Conservation (phyloP, 768 basidiomycete genomes). For the Xanthoconium stramineum region DNA sequence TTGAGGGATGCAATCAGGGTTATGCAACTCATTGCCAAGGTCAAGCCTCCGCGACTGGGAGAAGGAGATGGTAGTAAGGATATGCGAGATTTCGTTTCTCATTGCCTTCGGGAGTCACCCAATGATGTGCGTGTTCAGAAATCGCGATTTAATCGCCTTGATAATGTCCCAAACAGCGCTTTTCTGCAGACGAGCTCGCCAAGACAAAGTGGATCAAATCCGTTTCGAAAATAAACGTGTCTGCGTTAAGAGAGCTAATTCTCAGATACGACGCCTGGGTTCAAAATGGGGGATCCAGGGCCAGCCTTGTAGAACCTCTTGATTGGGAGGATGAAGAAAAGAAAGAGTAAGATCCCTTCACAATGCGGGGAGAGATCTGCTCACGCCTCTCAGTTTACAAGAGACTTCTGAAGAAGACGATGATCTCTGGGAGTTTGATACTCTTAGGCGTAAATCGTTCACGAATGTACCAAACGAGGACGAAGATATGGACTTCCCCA, state of each 20-base stretch:
- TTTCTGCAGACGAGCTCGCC: slow-evolving; percentile 82
- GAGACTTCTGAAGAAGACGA: slow-evolving; percentile 27
- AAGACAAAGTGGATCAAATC: slow-evolving; percentile 91
- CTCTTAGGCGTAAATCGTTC: slow-evolving; percentile 47
- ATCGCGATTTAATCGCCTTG: not conserved
- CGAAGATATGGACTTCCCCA: slow-evolving; percentile 21
- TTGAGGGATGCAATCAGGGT: slow-evolving; percentile 78
- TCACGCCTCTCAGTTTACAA: slow-evolving; percentile 19
- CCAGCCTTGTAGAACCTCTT: slow-evolving; percentile 70
- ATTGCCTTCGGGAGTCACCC: slow-evolving; percentile 80
- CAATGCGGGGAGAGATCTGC: not conserved
- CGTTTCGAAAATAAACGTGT: slow-evolving; percentile 60
- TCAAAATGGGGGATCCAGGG: slow-evolving; percentile 63
- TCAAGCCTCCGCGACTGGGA: slow-evolving; percentile 74
- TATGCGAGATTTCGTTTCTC: slow-evolving; percentile 83
- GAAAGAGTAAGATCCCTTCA: slow-evolving; percentile 38
- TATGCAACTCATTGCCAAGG: slow-evolving; percentile 84
- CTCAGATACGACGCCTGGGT: slow-evolving; percentile 73
- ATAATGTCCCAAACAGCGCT: slow-evolving; percentile 50
- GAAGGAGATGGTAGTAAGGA: slow-evolving; percentile 81
- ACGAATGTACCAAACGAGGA: slow-evolving; percentile 21
- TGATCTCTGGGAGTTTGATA: slow-evolving; percentile 77
- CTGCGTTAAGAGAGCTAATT: slow-evolving; percentile 77
- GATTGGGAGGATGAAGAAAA: slow-evolving; percentile 73
- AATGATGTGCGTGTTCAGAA: slow-evolving; percentile 52